phyloP scores from a whole-genome alignment of 768 basidiomycete genomes.

The Collybia nuda region DNA sequence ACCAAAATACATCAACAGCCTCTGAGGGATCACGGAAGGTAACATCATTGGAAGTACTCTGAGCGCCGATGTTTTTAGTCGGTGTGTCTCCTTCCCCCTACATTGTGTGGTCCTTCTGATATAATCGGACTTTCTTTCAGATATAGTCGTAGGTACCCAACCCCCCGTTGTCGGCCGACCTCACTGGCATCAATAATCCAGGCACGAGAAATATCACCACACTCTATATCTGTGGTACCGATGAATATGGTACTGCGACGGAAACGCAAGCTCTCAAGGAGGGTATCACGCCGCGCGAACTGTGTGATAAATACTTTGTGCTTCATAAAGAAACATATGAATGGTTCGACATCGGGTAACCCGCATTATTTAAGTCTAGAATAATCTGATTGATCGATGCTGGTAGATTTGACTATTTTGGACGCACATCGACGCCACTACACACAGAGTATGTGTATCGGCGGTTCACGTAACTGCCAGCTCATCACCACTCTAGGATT shows the following conservation, averaged over 20 bases:
- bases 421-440: constrained; percentile 85
- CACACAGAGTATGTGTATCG: constrained; percentile 75
- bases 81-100: constrained; percentile 51
- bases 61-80: constrained; percentile 95
- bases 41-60: constrained; percentile 95
- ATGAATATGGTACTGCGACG: constrained; percentile 99
- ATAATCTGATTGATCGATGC: constrained; percentile 5
- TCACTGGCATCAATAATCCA: constrained; percentile 12
- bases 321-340: constrained; percentile 92
- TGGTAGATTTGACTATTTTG: constrained; percentile 89
- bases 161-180: background rate
- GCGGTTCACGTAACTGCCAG: background rate
- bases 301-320: constrained; percentile 90
- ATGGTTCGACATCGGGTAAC: constrained; percentile 94
- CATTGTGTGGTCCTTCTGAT: background rate
- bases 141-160: constrained; percentile 49
- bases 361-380: background rate
- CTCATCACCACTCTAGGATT: constrained; percentile 53
- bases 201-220: constrained; percentile 85
- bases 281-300: constrained; percentile 69
- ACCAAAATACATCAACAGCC: constrained; percentile 10
- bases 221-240: constrained; percentile 95
- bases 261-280: constrained; percentile 96
- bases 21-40: constrained; percentile 37
- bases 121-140: constrained; percentile 27